These are phyloP conservation scores for Cymbopogon citratus DNA, from an alignment of 176 grass and related monocot species.

Conservation along the genomic window DNA sequence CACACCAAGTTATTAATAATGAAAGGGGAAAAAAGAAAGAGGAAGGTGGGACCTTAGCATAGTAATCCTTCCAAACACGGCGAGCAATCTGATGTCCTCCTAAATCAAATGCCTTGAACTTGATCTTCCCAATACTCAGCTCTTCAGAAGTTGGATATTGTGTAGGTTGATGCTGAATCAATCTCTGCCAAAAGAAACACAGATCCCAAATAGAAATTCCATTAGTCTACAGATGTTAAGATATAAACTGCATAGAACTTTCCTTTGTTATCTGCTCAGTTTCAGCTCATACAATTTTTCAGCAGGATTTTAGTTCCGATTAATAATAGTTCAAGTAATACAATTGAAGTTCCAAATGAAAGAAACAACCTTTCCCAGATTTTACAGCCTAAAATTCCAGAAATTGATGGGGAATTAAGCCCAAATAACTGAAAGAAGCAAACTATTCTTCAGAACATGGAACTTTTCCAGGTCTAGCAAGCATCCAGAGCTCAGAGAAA, in stretches of 20 bases:
- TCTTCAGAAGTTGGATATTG: conserved; percentile 89
- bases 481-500: background rate
- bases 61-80: conserved; percentile 96
- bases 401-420: background rate
- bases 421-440: background rate
- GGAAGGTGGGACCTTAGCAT: conserved; percentile 62
- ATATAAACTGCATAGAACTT: background rate
- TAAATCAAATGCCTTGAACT: conserved; percentile 92
- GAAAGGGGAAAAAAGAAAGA: background rate
- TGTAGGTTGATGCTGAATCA: conserved; percentile 88
- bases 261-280: background rate
- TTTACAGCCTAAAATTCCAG: background rate
- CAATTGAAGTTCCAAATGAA: background rate
- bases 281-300: background rate
- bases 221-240: conserved; percentile 9
- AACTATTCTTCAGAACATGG: background rate
- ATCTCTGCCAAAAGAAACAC: conserved; percentile 51
- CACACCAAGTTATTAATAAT: background rate
- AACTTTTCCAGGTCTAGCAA: conserved; percentile 20
- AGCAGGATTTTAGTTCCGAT: background rate
- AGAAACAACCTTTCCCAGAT: background rate
- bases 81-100: conserved; percentile 93
- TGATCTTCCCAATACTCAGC: conserved; percentile 76
- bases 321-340: background rate
- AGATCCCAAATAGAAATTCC: conserved; percentile 2